Base-by-base conservation (phyloP, 768 basidiomycete genomes). In the Guyanaporus albipodus region DNA sequence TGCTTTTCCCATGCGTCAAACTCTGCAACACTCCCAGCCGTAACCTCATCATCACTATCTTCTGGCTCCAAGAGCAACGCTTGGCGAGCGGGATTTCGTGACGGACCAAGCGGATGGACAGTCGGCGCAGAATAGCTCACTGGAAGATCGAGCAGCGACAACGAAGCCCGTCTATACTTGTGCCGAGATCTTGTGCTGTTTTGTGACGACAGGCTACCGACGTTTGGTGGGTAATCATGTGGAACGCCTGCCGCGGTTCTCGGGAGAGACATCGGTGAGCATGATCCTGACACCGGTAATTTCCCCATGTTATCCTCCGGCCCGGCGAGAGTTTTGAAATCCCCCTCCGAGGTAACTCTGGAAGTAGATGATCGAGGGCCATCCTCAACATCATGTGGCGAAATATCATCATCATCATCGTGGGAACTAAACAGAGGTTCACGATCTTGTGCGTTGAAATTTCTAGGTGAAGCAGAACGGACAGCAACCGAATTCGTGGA, bases 361-460 rank as follows among this genome's bases (percentile, higher is more conserved):
- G 77, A 71, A 35, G 49, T 64, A 24, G 67, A 60, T n/a, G 59
- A 53, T 11, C 52, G 59, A 10, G 67, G 68, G 8, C 68, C 73
- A 43, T 72, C 73, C 53, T 82, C 78, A 34, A 82, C 62, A 54
- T 82, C 78, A 22, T 24, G 60, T 38, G 60, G 49, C 21, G 50
- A 41, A 40, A 39, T 54, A 17, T 64, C 68, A 37, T 78, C 73
- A 41, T 78, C 76, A 28, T 79, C 79, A 14, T 83, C 80, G 18
- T 76, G 70, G n/a, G 71, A 70, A 15, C 68, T 60, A 60, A 87
- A 87, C 7, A 90, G 70, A 17, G 87, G 87, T 59, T 86, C 79
- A 42, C 69, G 70, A 50, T 80, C 82, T 2, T 63, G 62, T 18
- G 61, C 52, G 27, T 76, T 69, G 0, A 69, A 64, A 28, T 68